Evolutionary conservation across 148 eudicot species (phyloP).

Genomic region (Amaranthus cruentus): DNA sequence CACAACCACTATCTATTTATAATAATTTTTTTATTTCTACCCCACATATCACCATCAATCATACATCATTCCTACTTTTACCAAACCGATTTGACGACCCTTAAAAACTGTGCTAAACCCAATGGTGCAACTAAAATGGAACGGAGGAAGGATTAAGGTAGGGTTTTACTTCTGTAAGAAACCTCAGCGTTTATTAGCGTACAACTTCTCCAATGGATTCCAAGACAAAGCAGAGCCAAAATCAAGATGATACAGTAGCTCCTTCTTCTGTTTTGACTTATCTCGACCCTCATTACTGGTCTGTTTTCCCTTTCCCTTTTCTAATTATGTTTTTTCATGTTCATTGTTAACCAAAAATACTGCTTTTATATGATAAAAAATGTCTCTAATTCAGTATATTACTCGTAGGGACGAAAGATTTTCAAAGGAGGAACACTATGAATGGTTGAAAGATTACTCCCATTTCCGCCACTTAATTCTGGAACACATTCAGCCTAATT

Average conservation of each 20-base stretch:
- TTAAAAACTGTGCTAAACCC: too few species aligned
- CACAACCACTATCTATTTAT: too few species aligned
- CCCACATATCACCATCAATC: too few species aligned
- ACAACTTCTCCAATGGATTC: slow-evolving; percentile 12
- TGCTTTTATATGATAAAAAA: neutral
- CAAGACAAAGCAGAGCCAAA: slow-evolving; percentile 9
- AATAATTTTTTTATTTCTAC: too few species aligned
- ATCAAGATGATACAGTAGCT: slow-evolving; percentile 28
- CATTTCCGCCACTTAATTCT: slow-evolving; percentile 84
- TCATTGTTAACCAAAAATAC: neutral
- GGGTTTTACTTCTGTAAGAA: too few species aligned
- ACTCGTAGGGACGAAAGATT: slow-evolving; percentile 76
- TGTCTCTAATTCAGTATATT: neutral
- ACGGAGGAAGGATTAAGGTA: too few species aligned
- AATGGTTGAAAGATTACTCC: slow-evolving; percentile 94
- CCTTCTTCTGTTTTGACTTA: slow-evolving; percentile 62
- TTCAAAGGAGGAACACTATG: slow-evolving; percentile 73
- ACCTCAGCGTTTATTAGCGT: too few species aligned
- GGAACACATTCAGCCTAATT: slow-evolving; percentile 49
- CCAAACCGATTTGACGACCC: too few species aligned
- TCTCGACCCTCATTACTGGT: slow-evolving; percentile 89
- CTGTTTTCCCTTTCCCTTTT: slow-evolving; percentile 4
- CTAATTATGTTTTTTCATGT: neutral
- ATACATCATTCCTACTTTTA: too few species aligned
- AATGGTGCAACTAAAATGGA: too few species aligned